A percentile compares a stretch with the other conserved stretches of the same genome.
These are phyloP conservation scores for Phaeosphaeria sp. DNA, from an alignment of 2,329 filamentous ascomycete species.

Conservation along the genomic window DNA sequence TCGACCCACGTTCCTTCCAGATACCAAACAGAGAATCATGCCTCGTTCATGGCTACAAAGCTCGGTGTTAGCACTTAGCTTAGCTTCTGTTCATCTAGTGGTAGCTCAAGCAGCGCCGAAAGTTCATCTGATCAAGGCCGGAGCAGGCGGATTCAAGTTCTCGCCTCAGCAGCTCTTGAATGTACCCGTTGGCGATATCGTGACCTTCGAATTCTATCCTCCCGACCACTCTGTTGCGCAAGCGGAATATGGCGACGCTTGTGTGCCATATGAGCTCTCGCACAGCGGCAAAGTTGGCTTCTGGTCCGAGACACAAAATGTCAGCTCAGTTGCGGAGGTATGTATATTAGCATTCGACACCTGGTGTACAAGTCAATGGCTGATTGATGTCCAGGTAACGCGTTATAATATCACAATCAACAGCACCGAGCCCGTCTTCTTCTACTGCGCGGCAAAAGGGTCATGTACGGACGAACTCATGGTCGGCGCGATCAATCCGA, in stretches of 20 bases:
- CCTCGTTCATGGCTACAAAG: not conserved
- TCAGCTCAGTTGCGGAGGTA: not conserved
- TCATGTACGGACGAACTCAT: conserved; percentile 72
- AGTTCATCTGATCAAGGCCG: conserved; percentile 45
- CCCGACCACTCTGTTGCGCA: conserved; percentile 53
- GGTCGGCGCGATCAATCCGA: conserved; percentile 77
- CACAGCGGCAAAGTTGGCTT: conserved; percentile 38
- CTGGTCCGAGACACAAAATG: conserved; percentile 35
- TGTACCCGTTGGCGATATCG: conserved; percentile 48
- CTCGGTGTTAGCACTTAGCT: not conserved
- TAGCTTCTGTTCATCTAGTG: not conserved
- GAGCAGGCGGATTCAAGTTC: conserved; percentile 44
- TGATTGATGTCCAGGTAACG: conserved; percentile 25
- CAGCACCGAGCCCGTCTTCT: conserved; percentile 46
- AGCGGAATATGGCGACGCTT: conserved; percentile 48
- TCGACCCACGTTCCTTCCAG: not conserved
- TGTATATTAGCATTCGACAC: not conserved
- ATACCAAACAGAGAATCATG: not conserved
- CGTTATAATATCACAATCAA: conserved; percentile 45
- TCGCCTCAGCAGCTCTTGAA: conserved; percentile 44
- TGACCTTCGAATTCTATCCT: conserved; percentile 49
- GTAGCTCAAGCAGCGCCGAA: not conserved
- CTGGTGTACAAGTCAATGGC: conserved; percentile 21
- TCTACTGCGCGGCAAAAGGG: conserved; percentile 60
- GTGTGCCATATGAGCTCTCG: conserved; percentile 47